Evolutionary conservation across 2,329 filamentous ascomycete species (phyloP).

Genomic region (Phaeophleospora eucalypticola): DNA sequence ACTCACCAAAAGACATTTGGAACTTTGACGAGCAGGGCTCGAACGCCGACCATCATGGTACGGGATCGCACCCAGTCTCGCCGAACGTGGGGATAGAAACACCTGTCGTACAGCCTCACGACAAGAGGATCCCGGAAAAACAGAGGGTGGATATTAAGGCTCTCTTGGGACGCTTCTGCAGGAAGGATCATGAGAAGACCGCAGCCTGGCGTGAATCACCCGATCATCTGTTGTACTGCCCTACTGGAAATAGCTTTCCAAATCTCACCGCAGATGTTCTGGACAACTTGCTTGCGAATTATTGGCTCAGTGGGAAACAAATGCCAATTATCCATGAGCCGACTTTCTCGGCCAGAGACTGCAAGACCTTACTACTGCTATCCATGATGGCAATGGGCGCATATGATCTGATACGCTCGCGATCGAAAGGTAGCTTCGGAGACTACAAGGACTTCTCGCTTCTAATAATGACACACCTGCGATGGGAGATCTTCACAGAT

Average conservation of each 20-base stretch:
- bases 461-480: constrained; percentile 81
- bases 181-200: constrained; percentile 10
- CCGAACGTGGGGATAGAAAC: neutral
- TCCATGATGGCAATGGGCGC: constrained; percentile 88
- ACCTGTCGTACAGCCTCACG: neutral
- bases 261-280: constrained; percentile 82
- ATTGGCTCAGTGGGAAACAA: constrained; percentile 89
- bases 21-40: constrained; percentile 9
- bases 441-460: constrained; percentile 77
- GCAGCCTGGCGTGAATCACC: neutral
- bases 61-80: neutral
- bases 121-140: constrained; percentile 8
- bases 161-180: constrained; percentile 7
- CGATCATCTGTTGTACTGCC: neutral
- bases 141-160: constrained; percentile 5
- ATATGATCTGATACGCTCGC: constrained; percentile 74
- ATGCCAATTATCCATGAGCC: constrained; percentile 88
- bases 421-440: constrained; percentile 66
- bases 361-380: constrained; percentile 73
- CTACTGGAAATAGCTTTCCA: constrained; percentile 14
- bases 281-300: constrained; percentile 84
- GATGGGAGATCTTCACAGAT: constrained; percentile 75
- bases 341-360: constrained; percentile 80
- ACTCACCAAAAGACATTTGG: constrained; percentile 21
- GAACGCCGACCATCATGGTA: neutral